A percentile compares a stretch with the other conserved stretches of the same genome.
Evolutionary conservation across 106 monocot genomes (phyloP).

Genomic region (Phalaenopsis aphrodite): DNA sequence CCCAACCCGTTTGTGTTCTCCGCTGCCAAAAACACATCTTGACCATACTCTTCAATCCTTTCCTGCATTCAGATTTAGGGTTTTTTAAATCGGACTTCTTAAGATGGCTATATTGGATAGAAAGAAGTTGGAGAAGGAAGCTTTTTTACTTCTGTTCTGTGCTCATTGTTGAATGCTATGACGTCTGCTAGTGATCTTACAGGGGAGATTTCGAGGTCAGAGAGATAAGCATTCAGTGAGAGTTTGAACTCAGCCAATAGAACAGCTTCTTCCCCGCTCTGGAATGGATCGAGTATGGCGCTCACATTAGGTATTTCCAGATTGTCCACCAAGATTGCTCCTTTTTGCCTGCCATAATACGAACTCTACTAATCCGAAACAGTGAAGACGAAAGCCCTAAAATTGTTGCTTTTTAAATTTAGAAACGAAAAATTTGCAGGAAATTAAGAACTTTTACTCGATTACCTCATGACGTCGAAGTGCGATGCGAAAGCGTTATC

Average conservation of each 20-base stretch:
- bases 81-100: background rate
- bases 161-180: constrained; percentile 50
- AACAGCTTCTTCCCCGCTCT: constrained; percentile 19
- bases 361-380: background rate
- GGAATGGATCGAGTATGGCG: constrained; percentile 8
- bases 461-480: constrained; percentile 49
- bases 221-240: constrained; percentile 37
- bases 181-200: constrained; percentile 50
- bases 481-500: constrained; percentile 30
- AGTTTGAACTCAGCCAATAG: constrained; percentile 52
- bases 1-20: constrained; percentile 42
- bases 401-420: too few relatives aligned
- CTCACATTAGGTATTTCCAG: constrained; percentile 30
- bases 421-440: background rate
- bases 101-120: background rate
- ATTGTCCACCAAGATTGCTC: constrained; percentile 33
- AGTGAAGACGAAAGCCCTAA: too few relatives aligned
- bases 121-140: background rate
- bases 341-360: constrained; percentile 12
- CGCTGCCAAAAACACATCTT: constrained; percentile 28
- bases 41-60: constrained; percentile 34
- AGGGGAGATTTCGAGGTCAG: constrained; percentile 32
- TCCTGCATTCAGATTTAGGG: constrained; percentile 30
- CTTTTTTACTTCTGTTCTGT: constrained; percentile 23
- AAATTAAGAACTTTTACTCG: too few relatives aligned